Evolutionary conservation across 2,329 filamentous ascomycete species (phyloP).

Genomic region (Simplicillium sp.): DNA sequence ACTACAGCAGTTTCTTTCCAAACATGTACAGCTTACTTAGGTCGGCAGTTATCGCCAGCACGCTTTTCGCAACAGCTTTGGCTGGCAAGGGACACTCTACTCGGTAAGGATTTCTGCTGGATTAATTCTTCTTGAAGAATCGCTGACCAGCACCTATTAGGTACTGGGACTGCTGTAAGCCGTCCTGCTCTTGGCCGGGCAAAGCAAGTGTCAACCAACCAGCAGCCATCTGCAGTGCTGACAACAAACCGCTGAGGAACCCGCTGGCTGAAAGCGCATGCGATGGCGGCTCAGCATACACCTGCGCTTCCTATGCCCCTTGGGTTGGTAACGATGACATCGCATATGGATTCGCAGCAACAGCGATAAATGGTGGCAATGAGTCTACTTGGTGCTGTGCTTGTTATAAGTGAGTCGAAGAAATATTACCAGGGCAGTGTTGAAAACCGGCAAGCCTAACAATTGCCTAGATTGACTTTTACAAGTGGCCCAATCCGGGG

Average conservation of each 20-base stretch:
- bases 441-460: not conserved
- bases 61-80: not conserved
- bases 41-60: too few species aligned
- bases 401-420: conserved; percentile 40
- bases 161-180: conserved; percentile 64
- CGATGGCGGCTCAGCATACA: conserved; percentile 46
- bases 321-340: conserved; percentile 49
- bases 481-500: conserved; percentile 40
- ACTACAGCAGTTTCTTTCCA: too few species aligned
- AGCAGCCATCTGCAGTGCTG: conserved; percentile 42
- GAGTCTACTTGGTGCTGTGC: conserved; percentile 58
- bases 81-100: conserved; percentile 11
- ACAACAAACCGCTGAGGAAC: conserved; percentile 44
- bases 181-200: conserved; percentile 51
- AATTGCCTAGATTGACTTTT: conserved; percentile 32
- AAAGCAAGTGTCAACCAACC: conserved; percentile 43
- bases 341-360: conserved; percentile 57
- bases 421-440: not conserved
- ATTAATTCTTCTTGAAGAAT: too few species aligned
- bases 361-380: conserved; percentile 40
- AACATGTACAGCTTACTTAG: too few species aligned
- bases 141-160: too few species aligned
- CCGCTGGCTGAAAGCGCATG: conserved; percentile 42
- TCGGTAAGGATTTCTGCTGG: too few species aligned
- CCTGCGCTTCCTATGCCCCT: conserved; percentile 53